Evolutionary conservation across 768 basidiomycete genomes (phyloP).

Genomic region (Leccinum sublutescens): DNA sequence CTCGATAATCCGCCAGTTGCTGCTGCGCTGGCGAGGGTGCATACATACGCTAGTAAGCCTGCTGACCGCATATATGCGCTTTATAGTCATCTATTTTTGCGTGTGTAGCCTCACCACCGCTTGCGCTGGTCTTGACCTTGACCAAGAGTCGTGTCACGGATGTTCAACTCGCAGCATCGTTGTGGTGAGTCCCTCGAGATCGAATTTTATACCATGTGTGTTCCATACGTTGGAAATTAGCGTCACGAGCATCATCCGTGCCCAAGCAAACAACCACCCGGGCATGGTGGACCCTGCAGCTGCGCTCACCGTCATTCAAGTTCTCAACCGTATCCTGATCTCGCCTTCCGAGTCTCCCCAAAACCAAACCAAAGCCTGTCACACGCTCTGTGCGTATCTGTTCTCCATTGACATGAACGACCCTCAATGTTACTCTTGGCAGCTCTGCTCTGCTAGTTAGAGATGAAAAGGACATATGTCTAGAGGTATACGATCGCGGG

Average conservation of each 20-base stretch:
- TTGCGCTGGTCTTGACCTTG: constrained; percentile 47
- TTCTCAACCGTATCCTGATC: constrained; percentile 60
- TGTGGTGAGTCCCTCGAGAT: constrained; percentile 49
- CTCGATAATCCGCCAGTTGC: constrained; percentile 62
- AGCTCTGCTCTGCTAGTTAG: constrained; percentile 70
- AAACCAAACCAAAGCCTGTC: constrained; percentile 66
- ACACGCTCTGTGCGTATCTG: constrained; percentile 60
- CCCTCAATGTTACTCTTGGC: not conserved
- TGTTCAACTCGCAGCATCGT: constrained; percentile 66
- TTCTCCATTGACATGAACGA: not conserved
- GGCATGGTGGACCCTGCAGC: constrained; percentile 42
- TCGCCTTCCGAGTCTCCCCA: constrained; percentile 40
- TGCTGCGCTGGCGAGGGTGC: constrained; percentile 42
- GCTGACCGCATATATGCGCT: constrained; percentile 20
- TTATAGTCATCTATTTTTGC: not conserved
- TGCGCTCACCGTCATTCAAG: constrained; percentile 63
- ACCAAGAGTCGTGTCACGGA: constrained; percentile 59
- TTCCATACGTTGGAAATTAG: constrained; percentile 32
- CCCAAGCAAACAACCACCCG: constrained; percentile 35
- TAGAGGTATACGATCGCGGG: constrained; percentile 68
- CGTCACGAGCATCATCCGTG: constrained; percentile 61
- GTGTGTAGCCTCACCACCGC: constrained; percentile 12
- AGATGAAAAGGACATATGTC: constrained; percentile 67
- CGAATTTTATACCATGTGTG: not conserved
- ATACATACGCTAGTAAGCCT: constrained; percentile 39